Evolutionary conservation across 164 flowering plant genomes (phyloP).

Genomic region (Stephania japonica): DNA sequence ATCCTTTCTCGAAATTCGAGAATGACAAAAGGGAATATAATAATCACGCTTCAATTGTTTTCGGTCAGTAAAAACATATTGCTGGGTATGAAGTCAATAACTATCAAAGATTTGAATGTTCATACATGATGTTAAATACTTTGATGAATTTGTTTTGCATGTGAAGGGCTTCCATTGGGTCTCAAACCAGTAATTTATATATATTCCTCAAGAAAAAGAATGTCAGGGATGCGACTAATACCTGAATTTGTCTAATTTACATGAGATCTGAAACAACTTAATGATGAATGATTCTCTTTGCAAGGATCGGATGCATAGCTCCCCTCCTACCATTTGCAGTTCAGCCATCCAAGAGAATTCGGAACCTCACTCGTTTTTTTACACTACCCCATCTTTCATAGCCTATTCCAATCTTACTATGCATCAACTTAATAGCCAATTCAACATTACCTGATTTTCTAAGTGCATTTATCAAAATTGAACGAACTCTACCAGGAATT

Average conservation of each 20-base stretch:
- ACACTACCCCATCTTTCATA: slow-evolving; percentile 78
- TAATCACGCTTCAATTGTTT: not conserved
- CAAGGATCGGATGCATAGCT: not conserved
- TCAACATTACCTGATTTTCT: slow-evolving; percentile 87
- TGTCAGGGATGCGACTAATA: not conserved
- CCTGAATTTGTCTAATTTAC: not conserved
- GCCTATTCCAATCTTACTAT: slow-evolving; percentile 90
- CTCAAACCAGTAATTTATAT: not conserved
- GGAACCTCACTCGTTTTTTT: slow-evolving; percentile 76
- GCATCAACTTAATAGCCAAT: slow-evolving; percentile 84
- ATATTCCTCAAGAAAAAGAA: not conserved
- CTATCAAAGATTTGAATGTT: not conserved
- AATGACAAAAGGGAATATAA: not conserved
- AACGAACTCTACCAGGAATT: slow-evolving; percentile 77
- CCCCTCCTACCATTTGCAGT: not conserved
- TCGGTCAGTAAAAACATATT: not conserved
- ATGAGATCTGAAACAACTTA: not conserved
- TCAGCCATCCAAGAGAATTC: slow-evolving; percentile 46
- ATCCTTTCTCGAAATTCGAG: not conserved
- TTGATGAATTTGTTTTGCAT: not conserved
- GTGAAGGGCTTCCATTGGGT: not conserved
- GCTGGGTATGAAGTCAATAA: not conserved
- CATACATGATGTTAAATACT: not conserved
- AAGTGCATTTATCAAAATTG: slow-evolving; percentile 81
- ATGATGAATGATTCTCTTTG: not conserved